Conservation (phyloP, 108 stramenopile species). For the Pseudonitzschia multistriata region DNA sequence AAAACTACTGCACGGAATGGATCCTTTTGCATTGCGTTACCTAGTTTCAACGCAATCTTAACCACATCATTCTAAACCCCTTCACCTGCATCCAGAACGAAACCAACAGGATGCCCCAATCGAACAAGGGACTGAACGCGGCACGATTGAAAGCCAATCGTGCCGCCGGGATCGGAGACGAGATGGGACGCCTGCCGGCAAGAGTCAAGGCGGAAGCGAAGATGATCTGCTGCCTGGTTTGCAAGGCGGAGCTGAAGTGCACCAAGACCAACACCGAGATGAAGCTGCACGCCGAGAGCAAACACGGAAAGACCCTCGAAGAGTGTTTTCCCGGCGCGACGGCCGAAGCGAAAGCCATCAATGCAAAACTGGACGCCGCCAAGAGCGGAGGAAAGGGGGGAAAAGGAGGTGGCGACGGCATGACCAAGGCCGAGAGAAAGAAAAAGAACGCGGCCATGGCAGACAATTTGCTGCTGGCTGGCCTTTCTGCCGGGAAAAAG, state of each 20-base stretch:
- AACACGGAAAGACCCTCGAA: slow-evolving; percentile 50
- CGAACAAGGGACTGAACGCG: slow-evolving; percentile 12
- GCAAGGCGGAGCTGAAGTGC: slow-evolving; percentile 41
- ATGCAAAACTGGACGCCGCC: slow-evolving; percentile 10
- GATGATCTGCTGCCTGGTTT: slow-evolving; percentile 35
- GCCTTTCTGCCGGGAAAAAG: slow-evolving; percentile 37
- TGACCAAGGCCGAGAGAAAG: slow-evolving; percentile 41
- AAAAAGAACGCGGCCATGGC: slow-evolving; percentile 32
- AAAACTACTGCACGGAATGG: too few relatives aligned
- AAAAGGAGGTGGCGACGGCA: not conserved
- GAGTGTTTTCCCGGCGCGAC: slow-evolving; percentile 50
- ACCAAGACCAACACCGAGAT: slow-evolving; percentile 63
- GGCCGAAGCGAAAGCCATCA: slow-evolving; percentile 32
- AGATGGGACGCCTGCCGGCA: slow-evolving; percentile 35
- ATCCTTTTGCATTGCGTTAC: too few relatives aligned
- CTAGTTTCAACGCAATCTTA: not conserved
- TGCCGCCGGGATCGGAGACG: slow-evolving; percentile 55
- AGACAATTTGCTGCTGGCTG: slow-evolving; percentile 47
- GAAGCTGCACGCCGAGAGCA: slow-evolving; percentile 42
- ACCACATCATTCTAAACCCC: not conserved
- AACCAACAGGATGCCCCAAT: slow-evolving; percentile 8
- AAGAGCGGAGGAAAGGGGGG: slow-evolving; percentile 18
- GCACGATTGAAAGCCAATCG: slow-evolving; percentile 42
- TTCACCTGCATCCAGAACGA: not conserved
- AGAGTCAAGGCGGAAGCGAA: slow-evolving; percentile 39